Evolutionary conservation across 2,329 filamentous ascomycete genomes (phyloP).

Genomic region (Apiospora marii): DNA sequence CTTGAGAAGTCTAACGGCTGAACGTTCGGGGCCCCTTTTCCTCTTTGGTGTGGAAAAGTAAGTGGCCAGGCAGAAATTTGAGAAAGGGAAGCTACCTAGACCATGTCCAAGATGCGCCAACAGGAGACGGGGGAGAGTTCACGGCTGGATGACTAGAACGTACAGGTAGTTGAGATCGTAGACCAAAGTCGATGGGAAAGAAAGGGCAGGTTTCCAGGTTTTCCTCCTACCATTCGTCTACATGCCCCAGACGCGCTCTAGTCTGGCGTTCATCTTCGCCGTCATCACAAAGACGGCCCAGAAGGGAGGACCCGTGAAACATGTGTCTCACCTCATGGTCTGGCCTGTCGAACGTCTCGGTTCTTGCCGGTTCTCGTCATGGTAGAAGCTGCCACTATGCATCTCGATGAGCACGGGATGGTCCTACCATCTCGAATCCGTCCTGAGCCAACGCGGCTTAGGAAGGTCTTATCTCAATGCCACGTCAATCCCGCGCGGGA

Average conservation of each 20-base stretch:
- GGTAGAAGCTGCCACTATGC: neutral
- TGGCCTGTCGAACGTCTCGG: neutral
- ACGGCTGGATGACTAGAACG: too few relatives aligned
- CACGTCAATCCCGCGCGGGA: neutral
- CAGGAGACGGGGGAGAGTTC: too few relatives aligned
- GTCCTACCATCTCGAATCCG: neutral
- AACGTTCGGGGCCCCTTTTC: neutral
- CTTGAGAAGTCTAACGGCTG: neutral
- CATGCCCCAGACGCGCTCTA: neutral
- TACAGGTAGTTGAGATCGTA: too few relatives aligned
- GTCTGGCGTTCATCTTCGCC: neutral
- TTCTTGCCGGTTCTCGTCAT: neutral
- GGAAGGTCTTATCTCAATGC: neutral
- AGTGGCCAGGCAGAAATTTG: neutral
- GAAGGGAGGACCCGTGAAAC: neutral
- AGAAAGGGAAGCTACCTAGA: neutral
- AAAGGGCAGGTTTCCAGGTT: too few relatives aligned
- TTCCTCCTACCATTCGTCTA: neutral
- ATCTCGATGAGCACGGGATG: neutral
- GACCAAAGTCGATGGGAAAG: too few relatives aligned
- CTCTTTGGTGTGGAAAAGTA: neutral
- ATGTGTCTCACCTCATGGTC: neutral
- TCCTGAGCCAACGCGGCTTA: neutral
- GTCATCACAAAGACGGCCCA: neutral
- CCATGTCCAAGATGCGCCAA: neutral